Conservation (phyloP, 1,284 basidiomycete genomes). For the Papiliotrema fonsecae region DNA sequence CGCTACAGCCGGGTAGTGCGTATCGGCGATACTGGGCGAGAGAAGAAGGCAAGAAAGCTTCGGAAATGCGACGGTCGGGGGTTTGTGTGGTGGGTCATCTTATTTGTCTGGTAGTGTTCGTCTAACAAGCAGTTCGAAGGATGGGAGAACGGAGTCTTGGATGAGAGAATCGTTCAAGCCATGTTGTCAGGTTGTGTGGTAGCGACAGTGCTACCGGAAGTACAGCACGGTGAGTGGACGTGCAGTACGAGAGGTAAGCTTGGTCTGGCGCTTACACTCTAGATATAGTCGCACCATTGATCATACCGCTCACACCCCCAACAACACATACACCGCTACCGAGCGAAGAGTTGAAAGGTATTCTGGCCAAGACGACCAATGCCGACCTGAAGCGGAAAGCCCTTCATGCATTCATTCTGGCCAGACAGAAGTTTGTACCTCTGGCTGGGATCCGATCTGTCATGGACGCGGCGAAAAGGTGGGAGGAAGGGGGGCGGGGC, state of each 20-base stretch:
- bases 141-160: slow-evolving; percentile 26
- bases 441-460: slow-evolving; percentile 9
- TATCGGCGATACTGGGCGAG: slow-evolving; percentile 20
- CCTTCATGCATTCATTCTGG: slow-evolving; percentile 24
- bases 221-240: slow-evolving; percentile 19
- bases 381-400: slow-evolving; percentile 17
- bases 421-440: slow-evolving; percentile 17
- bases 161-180: slow-evolving; percentile 30
- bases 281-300: slow-evolving; percentile 13
- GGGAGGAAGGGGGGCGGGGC: slow-evolving; percentile 26
- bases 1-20: slow-evolving; percentile 8
- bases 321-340: slow-evolving; percentile 5
- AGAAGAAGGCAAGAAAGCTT: slow-evolving; percentile 18
- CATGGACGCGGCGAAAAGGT: slow-evolving; percentile 10
- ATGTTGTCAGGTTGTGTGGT: slow-evolving; percentile 40
- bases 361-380: slow-evolving; percentile 5
- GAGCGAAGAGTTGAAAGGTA: slow-evolving; percentile 5
- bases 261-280: background rate
- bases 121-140: slow-evolving; percentile 26
- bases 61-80: slow-evolving; percentile 20
- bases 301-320: slow-evolving; percentile 9
- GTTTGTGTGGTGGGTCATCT: slow-evolving; percentile 28
- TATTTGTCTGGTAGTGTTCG: background rate
- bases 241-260: background rate
- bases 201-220: slow-evolving; percentile 26